Evolutionary conservation across 805 yeast species (phyloP), one percentile per base, ranked within the genome.

Genomic region (Yarrowia deformans): DNA sequence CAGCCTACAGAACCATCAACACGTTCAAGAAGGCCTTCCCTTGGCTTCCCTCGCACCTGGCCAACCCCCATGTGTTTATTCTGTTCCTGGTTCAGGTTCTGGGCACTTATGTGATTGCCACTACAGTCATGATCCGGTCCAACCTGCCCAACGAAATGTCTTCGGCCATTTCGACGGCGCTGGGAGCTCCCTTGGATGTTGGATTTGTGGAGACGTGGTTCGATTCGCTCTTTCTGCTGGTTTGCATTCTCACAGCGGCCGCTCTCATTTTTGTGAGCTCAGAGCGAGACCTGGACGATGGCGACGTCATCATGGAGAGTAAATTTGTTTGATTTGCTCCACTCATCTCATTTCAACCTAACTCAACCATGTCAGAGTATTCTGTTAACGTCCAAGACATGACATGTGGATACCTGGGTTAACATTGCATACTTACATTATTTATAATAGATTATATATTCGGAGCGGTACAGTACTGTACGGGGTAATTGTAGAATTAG

Each of bases 61-160:
- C 71, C n/a, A 42, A 66, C 34, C 66, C 42, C 16, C 46, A 43
- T n/a, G 72, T 72, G 34, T 56, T 69, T 43, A 63, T 73, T 8
- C 72, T 81, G 19, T 66, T 81, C 8, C 74, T 79, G 6, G 77
- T 81, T 18, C 79, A 80, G 68, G 70, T 81, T 9, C 70, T 74
- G 12, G 82, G 82, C 18, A 78, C 79, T 8, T 81, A 81, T 68
- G 79, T 78, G 37, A 72, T 81, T 34, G 75, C 82, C n/a, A 77
- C 82, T 10, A 79, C 83, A 16, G 74, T 81, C 8, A 71, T 81
- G 69, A 74, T 81, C 67, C 76, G 83, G 8, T 75, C 80, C 70
- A 81, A 78, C 69, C 70, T 81, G 52, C 84, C 84, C 14, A 70
- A 74, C 32, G 75, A 74, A 34, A 77, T 80, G 80, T 77, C 81